Conservation (phyloP, 129 eudicot species). For the Lonicera japonica region DNA sequence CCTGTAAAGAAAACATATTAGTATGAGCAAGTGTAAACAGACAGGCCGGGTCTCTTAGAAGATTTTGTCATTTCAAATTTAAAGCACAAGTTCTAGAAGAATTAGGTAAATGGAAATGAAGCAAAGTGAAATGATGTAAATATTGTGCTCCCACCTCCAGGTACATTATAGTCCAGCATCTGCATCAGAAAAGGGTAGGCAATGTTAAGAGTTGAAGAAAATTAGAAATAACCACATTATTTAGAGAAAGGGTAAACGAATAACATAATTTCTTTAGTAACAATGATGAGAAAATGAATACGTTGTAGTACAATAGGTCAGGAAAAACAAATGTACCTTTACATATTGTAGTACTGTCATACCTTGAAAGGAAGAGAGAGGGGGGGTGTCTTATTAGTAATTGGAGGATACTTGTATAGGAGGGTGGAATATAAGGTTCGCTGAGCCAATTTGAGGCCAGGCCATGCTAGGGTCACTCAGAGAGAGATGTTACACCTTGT, state of each 20-base stretch:
- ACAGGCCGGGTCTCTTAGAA: neutral
- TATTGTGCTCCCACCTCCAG: constrained; percentile 53
- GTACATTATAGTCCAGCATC: constrained; percentile 95
- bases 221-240: neutral
- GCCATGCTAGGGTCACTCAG: no score
- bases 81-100: neutral
- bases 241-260: neutral
- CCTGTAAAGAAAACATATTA: constrained; percentile 34
- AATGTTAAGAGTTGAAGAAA: constrained; percentile 4
- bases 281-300: neutral
- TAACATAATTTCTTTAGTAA: no score
- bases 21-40: neutral
- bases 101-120: neutral
- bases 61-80: neutral
- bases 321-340: no score
- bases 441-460: no score
- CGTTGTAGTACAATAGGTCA: no score
- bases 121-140: neutral
- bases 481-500: no score
- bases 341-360: no score
- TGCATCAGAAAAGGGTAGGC: constrained; percentile 26
- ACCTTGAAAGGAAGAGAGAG: no score
- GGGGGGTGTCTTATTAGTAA: no score
- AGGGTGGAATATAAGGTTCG: no score
- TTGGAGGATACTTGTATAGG: no score